phyloP scores from a whole-genome alignment of 108 stramenopile species.

The Aurantiochytrium sp. region DNA sequence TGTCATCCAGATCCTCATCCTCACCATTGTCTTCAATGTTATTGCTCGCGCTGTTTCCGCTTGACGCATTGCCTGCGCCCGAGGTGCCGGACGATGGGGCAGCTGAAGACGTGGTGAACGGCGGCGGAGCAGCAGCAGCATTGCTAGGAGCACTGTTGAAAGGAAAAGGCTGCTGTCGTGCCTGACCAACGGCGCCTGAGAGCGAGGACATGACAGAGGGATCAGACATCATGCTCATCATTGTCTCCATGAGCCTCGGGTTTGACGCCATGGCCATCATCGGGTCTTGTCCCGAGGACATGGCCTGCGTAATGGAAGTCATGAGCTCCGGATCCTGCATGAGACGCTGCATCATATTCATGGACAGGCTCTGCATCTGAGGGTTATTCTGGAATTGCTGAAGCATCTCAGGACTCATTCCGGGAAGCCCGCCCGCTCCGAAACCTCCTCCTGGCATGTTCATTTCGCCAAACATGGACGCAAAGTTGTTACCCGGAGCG shows the following conservation, averaged over 20 bases:
- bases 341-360: neutral
- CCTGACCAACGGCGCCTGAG: neutral
- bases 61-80: neutral
- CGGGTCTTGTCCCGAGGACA: slow-evolving; percentile 9
- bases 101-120: neutral
- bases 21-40: neutral
- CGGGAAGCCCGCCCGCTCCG: neutral
- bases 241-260: neutral
- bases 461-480: neutral
- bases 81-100: neutral
- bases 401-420: neutral
- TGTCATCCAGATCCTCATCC: neutral
- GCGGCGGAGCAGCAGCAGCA: neutral
- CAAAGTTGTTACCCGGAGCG: neutral
- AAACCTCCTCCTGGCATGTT: neutral
- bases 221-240: neutral
- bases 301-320: neutral
- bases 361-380: neutral
- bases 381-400: neutral
- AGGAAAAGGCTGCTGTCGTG: neutral
- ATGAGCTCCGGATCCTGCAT: neutral
- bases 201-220: neutral
- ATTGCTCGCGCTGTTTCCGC: neutral
- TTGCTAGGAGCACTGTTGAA: neutral
- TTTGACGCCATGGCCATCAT: neutral